These are phyloP conservation scores for Amaranthus cruentus DNA, from an alignment of 148 eudicot genomes.

Conservation along the genomic window DNA sequence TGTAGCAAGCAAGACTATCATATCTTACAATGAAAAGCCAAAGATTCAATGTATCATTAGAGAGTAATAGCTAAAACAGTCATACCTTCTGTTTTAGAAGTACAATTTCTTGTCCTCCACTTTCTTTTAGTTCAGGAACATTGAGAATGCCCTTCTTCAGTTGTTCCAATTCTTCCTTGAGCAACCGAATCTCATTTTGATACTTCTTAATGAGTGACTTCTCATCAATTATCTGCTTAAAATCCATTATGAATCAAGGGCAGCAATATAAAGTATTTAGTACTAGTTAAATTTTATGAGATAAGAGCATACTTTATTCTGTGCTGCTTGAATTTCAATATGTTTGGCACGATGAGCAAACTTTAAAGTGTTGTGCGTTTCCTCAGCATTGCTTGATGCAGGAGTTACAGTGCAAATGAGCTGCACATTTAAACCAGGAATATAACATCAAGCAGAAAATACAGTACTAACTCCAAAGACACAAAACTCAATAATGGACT, in stretches of 20 bases:
- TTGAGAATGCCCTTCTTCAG: constrained; percentile 74
- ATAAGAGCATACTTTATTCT: constrained; percentile 65
- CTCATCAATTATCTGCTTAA: constrained; percentile 88
- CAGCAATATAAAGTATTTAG: constrained; percentile 11
- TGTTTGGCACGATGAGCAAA: constrained; percentile 97
- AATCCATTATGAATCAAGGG: constrained; percentile 9
- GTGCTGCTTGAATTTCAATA: constrained; percentile 96
- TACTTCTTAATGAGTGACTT: constrained; percentile 97
- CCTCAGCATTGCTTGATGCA: constrained; percentile 92
- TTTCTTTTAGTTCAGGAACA: constrained; percentile 58
- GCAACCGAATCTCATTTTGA: constrained; percentile 85
- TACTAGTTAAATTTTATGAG: not conserved
- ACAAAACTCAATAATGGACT: not conserved
- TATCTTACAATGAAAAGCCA: not conserved
- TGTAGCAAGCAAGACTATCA: not conserved
- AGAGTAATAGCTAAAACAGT: not conserved
- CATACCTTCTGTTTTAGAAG: constrained; percentile 83
- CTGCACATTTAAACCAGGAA: constrained; percentile 36
- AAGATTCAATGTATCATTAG: not conserved
- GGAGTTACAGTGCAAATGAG: constrained; percentile 97
- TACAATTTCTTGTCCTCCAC: constrained; percentile 71
- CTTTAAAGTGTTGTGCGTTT: constrained; percentile 94
- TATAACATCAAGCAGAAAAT: not conserved
- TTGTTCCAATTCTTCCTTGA: constrained; percentile 93
- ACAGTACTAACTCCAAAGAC: not conserved